phyloP scores from a whole-genome alignment of 306 rosid species.

The Casuarina equisetifolia region DNA sequence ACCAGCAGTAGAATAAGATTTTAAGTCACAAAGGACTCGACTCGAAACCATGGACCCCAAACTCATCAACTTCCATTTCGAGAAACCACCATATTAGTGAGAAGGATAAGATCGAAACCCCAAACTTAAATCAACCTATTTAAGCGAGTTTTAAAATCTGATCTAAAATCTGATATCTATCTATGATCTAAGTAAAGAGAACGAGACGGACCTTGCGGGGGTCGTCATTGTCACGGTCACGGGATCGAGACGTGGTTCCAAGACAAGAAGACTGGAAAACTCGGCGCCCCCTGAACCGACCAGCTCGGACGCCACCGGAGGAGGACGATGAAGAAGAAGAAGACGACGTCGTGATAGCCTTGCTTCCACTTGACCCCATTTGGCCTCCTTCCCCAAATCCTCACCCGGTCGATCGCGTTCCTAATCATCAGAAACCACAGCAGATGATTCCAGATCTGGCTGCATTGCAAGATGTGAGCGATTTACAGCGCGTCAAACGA shows the following conservation, averaged over 20 bases:
- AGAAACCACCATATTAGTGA: no score
- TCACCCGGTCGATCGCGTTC: slow-evolving; percentile 3
- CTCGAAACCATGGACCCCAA: no score
- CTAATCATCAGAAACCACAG: slow-evolving; percentile 6
- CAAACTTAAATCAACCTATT: not conserved
- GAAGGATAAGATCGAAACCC: no score
- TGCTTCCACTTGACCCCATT: slow-evolving; percentile 93
- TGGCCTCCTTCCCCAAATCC: not conserved
- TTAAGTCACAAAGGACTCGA: not conserved
- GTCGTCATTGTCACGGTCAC: slow-evolving; percentile 63
- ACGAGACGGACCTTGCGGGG: slow-evolving; percentile 40
- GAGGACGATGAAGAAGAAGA: slow-evolving; percentile 37
- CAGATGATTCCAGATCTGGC: slow-evolving; percentile 41
- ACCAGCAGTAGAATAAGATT: not conserved
- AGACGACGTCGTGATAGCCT: slow-evolving; percentile 47
- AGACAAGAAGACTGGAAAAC: slow-evolving; percentile 75
- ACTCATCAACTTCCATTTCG: no score
- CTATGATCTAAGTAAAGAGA: not conserved
- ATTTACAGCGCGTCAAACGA: slow-evolving; percentile 13
- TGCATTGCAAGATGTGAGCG: not conserved
- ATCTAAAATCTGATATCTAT: not conserved
- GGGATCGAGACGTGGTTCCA: slow-evolving; percentile 76
- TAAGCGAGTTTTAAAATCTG: not conserved
- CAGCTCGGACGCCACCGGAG: slow-evolving; percentile 41
- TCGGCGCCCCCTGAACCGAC: slow-evolving; percentile 54